A percentile compares a stretch with the other conserved stretches of the same genome.
Evolutionary conservation across 306 rosid genomes (phyloP).

Genomic region (Cucurbita ficifolia): DNA sequence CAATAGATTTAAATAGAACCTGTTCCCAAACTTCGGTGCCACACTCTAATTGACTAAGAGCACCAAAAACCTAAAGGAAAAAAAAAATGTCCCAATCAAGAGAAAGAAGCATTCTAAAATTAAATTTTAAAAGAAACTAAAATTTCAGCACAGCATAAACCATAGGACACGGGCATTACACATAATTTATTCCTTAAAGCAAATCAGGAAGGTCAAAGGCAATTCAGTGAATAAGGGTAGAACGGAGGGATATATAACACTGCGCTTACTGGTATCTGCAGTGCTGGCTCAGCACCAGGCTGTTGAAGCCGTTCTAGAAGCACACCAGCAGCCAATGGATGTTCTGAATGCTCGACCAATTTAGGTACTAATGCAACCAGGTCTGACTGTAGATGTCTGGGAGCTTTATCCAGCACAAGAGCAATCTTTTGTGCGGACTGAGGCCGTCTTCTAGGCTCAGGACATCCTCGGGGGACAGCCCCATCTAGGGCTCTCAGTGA

Average conservation of each 20-base stretch:
- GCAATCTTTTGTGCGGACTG: constrained; percentile 89
- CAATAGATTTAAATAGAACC: constrained; percentile 61
- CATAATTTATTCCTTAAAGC: background rate
- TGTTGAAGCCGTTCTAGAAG: constrained; percentile 81
- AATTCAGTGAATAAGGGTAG: constrained; percentile 6
- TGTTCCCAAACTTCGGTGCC: constrained; percentile 95
- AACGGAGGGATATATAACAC: constrained; percentile 6
- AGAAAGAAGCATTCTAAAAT: constrained; percentile 6
- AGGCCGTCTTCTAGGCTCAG: constrained; percentile 92
- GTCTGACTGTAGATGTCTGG: constrained; percentile 85
- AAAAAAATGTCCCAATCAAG: constrained; percentile 8
- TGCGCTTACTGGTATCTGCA: constrained; percentile 71
- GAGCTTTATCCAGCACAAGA: constrained; percentile 94
- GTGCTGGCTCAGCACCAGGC: constrained; percentile 84
- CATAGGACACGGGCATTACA: background rate
- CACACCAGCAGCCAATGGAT: constrained; percentile 82
- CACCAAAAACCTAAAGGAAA: constrained; percentile 59
- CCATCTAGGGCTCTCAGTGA: constrained; percentile 92
- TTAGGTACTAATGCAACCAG: constrained; percentile 82
- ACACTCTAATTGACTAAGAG: constrained; percentile 87
- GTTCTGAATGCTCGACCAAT: constrained; percentile 93
- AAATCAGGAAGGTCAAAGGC: background rate
- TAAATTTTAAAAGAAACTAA: background rate
- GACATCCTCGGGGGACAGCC: constrained; percentile 90
- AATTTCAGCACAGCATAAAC: background rate